Conservation (phyloP, 371 early-diverging fungal genomes). For the Quaeritorhiza haematococci region DNA sequence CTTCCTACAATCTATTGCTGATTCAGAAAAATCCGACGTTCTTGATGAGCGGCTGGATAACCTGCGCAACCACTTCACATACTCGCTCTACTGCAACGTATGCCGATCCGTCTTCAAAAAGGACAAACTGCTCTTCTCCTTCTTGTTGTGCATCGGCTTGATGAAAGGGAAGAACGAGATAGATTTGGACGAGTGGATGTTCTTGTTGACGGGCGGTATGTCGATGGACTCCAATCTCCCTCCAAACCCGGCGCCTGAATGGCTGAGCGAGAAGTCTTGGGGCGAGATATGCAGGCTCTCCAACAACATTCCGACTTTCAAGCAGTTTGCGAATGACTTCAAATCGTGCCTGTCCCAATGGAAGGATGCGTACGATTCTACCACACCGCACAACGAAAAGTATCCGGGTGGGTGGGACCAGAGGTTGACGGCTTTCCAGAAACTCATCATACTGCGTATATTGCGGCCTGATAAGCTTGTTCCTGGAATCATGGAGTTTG, state of each 20-base stretch:
- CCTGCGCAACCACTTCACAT: conserved; percentile 46
- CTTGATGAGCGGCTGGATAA: conserved; percentile 43
- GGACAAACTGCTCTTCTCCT: conserved; percentile 56
- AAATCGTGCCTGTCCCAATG: conserved; percentile 15
- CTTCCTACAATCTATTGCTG: conserved; percentile 44
- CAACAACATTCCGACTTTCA: conserved; percentile 30
- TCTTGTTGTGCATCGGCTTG: conserved; percentile 45
- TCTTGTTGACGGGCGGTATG: conserved; percentile 50
- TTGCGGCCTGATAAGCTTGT: conserved; percentile 49
- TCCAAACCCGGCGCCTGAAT: conserved; percentile 44
- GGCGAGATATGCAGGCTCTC: conserved; percentile 39
- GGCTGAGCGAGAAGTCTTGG: conserved; percentile 49
- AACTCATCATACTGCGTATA: conserved; percentile 38
- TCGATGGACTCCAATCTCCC: conserved; percentile 18
- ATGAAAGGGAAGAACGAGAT: conserved; percentile 43
- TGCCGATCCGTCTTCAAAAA: conserved; percentile 56
- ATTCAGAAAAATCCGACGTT: conserved; percentile 43
- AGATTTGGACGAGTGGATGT: conserved; percentile 48
- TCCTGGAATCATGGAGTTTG: conserved; percentile 47
- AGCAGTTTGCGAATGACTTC: conserved; percentile 30
- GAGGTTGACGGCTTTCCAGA: conserved; percentile 39
- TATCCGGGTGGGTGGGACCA: conserved; percentile 44
- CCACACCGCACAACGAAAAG: conserved; percentile 36
- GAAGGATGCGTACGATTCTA: conserved; percentile 37
- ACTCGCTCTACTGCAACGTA: conserved; percentile 51